Evolutionary conservation across 1,139 yeast species (phyloP), one percentile per base, ranked within the genome.

Genomic region (Taphrina wiesneri): DNA sequence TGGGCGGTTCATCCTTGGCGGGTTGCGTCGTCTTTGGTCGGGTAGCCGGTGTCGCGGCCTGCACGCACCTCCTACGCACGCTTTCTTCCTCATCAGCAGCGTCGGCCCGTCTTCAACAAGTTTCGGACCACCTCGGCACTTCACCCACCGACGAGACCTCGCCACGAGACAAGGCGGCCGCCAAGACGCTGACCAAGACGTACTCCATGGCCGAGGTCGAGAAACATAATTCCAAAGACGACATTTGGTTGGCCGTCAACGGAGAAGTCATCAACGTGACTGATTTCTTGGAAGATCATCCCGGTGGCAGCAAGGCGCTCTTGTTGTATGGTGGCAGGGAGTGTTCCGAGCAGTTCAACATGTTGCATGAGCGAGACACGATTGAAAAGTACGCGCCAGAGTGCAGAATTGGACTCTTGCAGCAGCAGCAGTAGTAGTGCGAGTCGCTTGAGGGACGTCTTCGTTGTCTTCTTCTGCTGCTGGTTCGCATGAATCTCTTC

Each of bases 21-120:
- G 92, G 89, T 41, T 88, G 95, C 78, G 92, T 87, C n/a, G 91
- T 87, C 1, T 88, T 83, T 76, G 95, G 95, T 2, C 80, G 88
- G 71, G 79, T 83, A 39, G 85, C 87, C 13, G 88, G 86, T 1
- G 84, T 83, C 13, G 45, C 66, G 6, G 66, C 66, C 15, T 34
- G 52, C 51, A 32, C 57, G 30, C 45, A 46, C 19, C 54, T 63
- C 11, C 15, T 63, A 17, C 51, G 47, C 17, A 21, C 36, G 32
- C 52, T 63, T 28, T 49, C 59, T 13, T 23, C 46, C 15, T 63
- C 63, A 17, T 49, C 60, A 17, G 54, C 47, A 17, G 64, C 64
- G 26, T 49, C 64, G 7, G 64, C 52, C 7, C 66, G 66, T 26
- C 36, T 62, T 32, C 60, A 56, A 25, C 66, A 62, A 36, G 53